Base-by-base conservation (phyloP, 352 stramenopile species). In the Phytophthora kernoviae region DNA sequence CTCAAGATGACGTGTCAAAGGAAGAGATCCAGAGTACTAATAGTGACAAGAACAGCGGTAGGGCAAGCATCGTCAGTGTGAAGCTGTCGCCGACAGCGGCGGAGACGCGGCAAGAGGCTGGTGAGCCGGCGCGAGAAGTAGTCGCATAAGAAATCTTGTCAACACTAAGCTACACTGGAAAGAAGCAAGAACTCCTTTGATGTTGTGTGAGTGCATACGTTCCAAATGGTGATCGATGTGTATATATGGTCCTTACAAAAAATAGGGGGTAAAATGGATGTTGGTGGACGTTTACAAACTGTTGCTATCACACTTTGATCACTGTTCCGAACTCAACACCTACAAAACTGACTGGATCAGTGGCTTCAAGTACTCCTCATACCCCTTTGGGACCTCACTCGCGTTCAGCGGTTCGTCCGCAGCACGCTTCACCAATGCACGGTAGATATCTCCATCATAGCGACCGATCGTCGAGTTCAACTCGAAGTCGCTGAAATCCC, bases 401-500 rank as follows among this genome's bases (percentile, higher is more conserved):
- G 67, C 57, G 49, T 86, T 86, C 15, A 88, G 52, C 11, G 79
- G 76, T 45, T 86, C 77, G 15, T 81, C 62, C 1, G 32, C 53
- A 3, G 65, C 69, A 7, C 67, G 68, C 15, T 72, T 50, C 17
- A 85, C 74, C 8, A 89, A 37, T 15, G 65, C 64, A n/a, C 73
- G 74, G 64, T 87, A 84, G 12, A 87, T 81, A 47, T 87, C 75
- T 5, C 75, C 79, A 43, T 88, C 65, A 61, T 80, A 84, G 4
- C 63, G 40, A 1, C 75, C 77, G 44, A 87, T 81, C 11, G 70
- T 75, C 60, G 77, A 87, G 56, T 76, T 76, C 11, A 91, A 48
- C 62, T 89, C 79, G 42, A 87, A 88, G 60, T 89, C 77, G n/a
- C 27, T 87, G 15, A 87, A 87, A 50, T 71, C 55, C 64, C 58